Evolutionary conservation across 768 basidiomycete species (phyloP).

Genomic region (Coprinellus micaceus): DNA sequence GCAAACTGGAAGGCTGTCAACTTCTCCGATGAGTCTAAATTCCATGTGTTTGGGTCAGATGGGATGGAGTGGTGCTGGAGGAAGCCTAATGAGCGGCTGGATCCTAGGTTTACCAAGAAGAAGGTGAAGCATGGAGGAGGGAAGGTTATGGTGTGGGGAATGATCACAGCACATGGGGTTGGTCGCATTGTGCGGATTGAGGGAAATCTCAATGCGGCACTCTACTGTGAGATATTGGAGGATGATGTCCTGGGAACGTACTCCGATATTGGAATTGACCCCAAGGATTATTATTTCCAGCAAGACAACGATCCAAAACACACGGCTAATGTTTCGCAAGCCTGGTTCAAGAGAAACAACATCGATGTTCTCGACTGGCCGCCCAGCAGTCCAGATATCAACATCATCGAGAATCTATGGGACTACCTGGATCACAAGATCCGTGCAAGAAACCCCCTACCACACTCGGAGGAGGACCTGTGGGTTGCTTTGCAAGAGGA

Average conservation of each 20-base stretch:
- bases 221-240: constrained; percentile 26
- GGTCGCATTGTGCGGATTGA: constrained; percentile 25
- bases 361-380: constrained; percentile 27
- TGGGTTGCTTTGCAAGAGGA: constrained; percentile 16
- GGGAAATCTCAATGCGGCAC: constrained; percentile 23
- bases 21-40: constrained; percentile 15
- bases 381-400: constrained; percentile 29
- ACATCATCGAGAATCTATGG: constrained; percentile 32
- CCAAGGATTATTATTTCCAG: constrained; percentile 19
- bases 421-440: constrained; percentile 20
- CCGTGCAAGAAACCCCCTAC: constrained; percentile 13
- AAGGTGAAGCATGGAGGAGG: constrained; percentile 29
- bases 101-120: constrained; percentile 17
- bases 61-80: constrained; percentile 26
- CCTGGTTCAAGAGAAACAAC: constrained; percentile 25
- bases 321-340: constrained; percentile 18
- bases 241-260: constrained; percentile 23
- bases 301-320: constrained; percentile 36
- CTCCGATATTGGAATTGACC: constrained; percentile 16
- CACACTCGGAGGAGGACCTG: constrained; percentile 18
- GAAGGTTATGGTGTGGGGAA: constrained; percentile 19
- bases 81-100: constrained; percentile 19
- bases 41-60: constrained; percentile 28
- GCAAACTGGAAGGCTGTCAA: constrained; percentile 25
- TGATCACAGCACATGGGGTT: constrained; percentile 22